phyloP scores from a whole-genome alignment of 495 filamentous ascomycete species.

The Hypomontagnella monticulosa region DNA sequence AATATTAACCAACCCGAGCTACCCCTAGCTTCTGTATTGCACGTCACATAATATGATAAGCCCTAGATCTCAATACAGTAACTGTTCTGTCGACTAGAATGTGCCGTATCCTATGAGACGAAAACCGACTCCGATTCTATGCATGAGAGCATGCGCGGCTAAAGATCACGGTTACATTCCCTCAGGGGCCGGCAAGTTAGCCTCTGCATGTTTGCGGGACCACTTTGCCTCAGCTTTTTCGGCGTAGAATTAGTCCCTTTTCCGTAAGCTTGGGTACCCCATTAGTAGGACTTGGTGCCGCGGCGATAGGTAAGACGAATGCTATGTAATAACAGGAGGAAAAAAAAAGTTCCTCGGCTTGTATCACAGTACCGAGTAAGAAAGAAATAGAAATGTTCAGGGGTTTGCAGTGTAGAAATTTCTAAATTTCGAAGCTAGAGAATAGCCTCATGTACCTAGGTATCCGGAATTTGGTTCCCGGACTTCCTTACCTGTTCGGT shows the following conservation, averaged over 20 bases:
- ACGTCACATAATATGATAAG: slow-evolving; percentile 43
- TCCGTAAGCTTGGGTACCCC: background rate
- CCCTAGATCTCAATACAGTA: slow-evolving; percentile 35
- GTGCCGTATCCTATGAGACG: slow-evolving; percentile 32
- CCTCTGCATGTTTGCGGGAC: slow-evolving; percentile 38
- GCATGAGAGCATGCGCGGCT: slow-evolving; percentile 39
- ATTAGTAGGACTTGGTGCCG: background rate
- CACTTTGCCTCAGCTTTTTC: slow-evolving; percentile 20
- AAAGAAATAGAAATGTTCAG: slow-evolving; percentile 26
- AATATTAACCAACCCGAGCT: slow-evolving; percentile 35
- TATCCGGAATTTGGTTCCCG: slow-evolving; percentile 19
- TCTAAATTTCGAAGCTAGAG: slow-evolving; percentile 18
- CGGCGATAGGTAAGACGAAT: slow-evolving; percentile 2
- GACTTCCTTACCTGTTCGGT: slow-evolving; percentile 4
- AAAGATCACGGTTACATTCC: slow-evolving; percentile 42
- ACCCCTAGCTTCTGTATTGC: slow-evolving; percentile 27
- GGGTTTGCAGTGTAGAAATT: slow-evolving; percentile 1
- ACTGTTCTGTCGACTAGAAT: slow-evolving; percentile 22
- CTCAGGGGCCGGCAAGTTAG: slow-evolving; percentile 36
- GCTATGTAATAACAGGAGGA: background rate
- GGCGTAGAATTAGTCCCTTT: background rate
- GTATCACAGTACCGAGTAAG: background rate
- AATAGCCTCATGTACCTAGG: slow-evolving; percentile 9
- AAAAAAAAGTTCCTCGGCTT: slow-evolving; percentile 10
- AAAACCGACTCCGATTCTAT: slow-evolving; percentile 35